Evolutionary conservation across 345 rosid genomes (phyloP).

Genomic region (Dipteronia dyeriana): DNA sequence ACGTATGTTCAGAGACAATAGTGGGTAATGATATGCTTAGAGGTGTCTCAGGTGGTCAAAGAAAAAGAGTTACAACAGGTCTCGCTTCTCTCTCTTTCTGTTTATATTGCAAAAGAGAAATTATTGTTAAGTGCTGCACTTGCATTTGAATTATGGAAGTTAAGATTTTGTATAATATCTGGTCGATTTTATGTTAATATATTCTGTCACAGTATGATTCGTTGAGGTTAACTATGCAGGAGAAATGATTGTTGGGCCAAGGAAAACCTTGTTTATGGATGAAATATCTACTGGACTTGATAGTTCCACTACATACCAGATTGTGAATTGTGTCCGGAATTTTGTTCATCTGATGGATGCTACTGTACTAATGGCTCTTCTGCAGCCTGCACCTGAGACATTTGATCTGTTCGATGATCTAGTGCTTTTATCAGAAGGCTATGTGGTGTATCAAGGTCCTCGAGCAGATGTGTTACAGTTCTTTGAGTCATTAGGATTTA

Average conservation of each 20-base stretch:
- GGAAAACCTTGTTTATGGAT: constrained; percentile 92
- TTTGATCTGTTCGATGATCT: constrained; percentile 91
- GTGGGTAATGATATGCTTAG: constrained; percentile 94
- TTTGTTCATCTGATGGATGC: constrained; percentile 94
- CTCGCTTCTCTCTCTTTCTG: constrained; percentile 24
- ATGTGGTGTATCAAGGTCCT: constrained; percentile 87
- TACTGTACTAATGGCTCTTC: constrained; percentile 91
- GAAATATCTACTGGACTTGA: constrained; percentile 98
- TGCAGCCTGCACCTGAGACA: constrained; percentile 98
- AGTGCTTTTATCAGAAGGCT: constrained; percentile 78
- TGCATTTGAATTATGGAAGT: background rate
- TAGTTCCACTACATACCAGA: constrained; percentile 93
- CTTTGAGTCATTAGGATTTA: constrained; percentile 87
- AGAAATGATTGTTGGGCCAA: constrained; percentile 96
- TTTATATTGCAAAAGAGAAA: background rate
- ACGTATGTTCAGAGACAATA: constrained; percentile 81
- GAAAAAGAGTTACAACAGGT: constrained; percentile 96
- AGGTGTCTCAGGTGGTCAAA: constrained; percentile 97
- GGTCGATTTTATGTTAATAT: background rate
- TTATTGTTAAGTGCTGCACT: background rate
- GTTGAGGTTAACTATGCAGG: constrained; percentile 46
- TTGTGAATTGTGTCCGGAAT: constrained; percentile 76
- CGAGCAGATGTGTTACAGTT: constrained; percentile 66
- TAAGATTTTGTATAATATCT: background rate
- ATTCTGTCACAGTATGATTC: background rate